Base-by-base conservation (phyloP, 371 early-diverging fungal species). In the Actinomortierella ambigua region DNA sequence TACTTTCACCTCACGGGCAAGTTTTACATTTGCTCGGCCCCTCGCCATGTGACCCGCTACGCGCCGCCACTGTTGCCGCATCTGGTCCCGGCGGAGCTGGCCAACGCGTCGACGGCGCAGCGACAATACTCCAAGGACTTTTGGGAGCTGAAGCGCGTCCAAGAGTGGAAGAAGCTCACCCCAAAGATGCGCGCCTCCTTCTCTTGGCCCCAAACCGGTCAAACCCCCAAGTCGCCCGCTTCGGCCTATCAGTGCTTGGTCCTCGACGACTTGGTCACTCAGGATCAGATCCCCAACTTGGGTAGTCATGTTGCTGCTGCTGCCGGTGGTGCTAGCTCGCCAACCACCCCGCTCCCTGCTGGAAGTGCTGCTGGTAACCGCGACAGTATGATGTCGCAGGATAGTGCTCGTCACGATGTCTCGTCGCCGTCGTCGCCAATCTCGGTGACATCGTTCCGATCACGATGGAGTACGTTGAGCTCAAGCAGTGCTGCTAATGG, bases 151-250 rank as follows among this genome's bases (percentile, higher is more conserved):
- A 79, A 88, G 49, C 79, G 92, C 22, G 22, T 78, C 44, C 77
- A 78, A 34, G 78, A 83, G 26, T 93, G 91, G 90, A 76, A 78
- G 28, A 60, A 71, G 7, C 52, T 93, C 28, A 75, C 80, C 15
- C 75, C 84, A 7, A 73, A 80, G 43, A 69, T 57, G 26, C 78
- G 91, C 27, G 90, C 90, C 2, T 79, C 78, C 0, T 91, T 83
- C 52, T 86, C 92, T 11, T 93, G 92, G 91, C 92, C 93, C 14
- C 70, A 80, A 5, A 61, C 86, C 40, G 88, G 89, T 3, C 89
- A 88, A 42, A 54, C 69, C 3, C 84, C 85, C 3, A 77, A 69
- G 54, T 61, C 79, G 3, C 79, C 69, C 50, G 57, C 79, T 17
- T 55, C 79, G 14, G 76, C 88, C 0, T 89, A 84, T 57, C 78